A percentile compares a stretch with the other conserved stretches of the same genome.
phyloP scores from a whole-genome alignment of 805 yeast genomes.

The Yamadazyma phyllophila region DNA sequence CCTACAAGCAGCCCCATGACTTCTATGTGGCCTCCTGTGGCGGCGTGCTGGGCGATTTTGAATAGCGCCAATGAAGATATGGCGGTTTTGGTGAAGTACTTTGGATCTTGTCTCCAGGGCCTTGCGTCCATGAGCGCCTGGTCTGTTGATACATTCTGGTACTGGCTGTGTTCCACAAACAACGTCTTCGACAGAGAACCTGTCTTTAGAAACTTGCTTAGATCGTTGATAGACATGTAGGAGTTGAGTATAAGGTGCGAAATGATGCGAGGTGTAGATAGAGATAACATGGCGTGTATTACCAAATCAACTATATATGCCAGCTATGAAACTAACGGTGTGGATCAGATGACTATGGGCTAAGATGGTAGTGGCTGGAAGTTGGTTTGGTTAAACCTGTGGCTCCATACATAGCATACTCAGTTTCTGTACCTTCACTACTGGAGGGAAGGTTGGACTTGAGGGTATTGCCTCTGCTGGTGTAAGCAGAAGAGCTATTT shows the following conservation, averaged over 20 bases:
- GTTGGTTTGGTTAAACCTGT: no score
- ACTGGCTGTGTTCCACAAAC: conserved; percentile 9
- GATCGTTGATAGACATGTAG: conserved; percentile 5
- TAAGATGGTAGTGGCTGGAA: no score
- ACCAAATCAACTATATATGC: no score
- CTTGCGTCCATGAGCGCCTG: conserved; percentile 15
- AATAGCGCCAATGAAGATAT: conserved; percentile 69
- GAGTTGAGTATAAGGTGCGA: neutral
- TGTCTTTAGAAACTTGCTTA: conserved; percentile 6
- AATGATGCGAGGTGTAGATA: neutral
- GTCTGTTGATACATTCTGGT: conserved; percentile 4
- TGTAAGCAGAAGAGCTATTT: neutral
- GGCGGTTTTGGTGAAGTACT: conserved; percentile 59
- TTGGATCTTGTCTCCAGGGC: conserved; percentile 59
- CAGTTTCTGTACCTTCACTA: neutral
- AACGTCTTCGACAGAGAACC: neutral
- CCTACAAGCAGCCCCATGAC: conserved; percentile 96
- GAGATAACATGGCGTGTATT: neutral
- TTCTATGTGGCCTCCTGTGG: conserved; percentile 82
- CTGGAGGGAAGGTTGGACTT: neutral
- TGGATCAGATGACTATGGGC: no score
- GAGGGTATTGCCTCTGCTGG: conserved; percentile 4
- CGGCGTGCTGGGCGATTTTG: conserved; percentile 79
- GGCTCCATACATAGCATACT: neutral
- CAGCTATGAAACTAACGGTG: no score